Conservation (phyloP, 306 rosid species). For the Vigna unguiculata region DNA sequence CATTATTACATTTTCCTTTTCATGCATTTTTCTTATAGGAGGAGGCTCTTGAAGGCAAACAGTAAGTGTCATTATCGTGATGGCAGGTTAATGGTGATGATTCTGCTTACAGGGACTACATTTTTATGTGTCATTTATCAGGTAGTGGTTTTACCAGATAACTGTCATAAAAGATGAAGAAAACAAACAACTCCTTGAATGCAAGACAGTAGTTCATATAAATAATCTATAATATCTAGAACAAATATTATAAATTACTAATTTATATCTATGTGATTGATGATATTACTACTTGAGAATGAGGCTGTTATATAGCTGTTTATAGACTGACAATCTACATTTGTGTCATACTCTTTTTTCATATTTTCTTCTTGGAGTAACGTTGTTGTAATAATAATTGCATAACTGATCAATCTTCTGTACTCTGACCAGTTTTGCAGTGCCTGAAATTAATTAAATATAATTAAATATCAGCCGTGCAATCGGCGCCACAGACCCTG, state of each 20-base stretch:
- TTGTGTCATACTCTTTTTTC: neutral
- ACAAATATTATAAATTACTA: neutral
- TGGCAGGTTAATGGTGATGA: neutral
- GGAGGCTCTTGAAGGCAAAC: neutral
- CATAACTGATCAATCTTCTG: conserved; percentile 26
- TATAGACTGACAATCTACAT: conserved; percentile 7
- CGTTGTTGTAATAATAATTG: conserved; percentile 20
- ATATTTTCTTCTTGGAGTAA: conserved; percentile 27
- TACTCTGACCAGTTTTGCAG: conserved; percentile 36
- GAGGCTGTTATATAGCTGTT: neutral
- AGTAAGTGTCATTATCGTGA: neutral
- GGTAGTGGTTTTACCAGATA: neutral
- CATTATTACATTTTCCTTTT: neutral
- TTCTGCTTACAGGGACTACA: neutral
- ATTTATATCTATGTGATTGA: neutral
- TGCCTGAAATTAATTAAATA: conserved; percentile 35
- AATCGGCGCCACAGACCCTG: conserved; percentile 41
- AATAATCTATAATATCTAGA: neutral
- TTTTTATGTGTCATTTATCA: neutral
- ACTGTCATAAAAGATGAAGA: neutral
- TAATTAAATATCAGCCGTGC: conserved; percentile 41
- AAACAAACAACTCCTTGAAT: neutral
- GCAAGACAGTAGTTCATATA: neutral
- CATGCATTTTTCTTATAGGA: neutral
- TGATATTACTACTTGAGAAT: neutral